A percentile compares a stretch with the other conserved stretches of the same genome.
Conservation (phyloP, 192 early-diverging fungal species). For the Pecoramyces ruminantium region DNA sequence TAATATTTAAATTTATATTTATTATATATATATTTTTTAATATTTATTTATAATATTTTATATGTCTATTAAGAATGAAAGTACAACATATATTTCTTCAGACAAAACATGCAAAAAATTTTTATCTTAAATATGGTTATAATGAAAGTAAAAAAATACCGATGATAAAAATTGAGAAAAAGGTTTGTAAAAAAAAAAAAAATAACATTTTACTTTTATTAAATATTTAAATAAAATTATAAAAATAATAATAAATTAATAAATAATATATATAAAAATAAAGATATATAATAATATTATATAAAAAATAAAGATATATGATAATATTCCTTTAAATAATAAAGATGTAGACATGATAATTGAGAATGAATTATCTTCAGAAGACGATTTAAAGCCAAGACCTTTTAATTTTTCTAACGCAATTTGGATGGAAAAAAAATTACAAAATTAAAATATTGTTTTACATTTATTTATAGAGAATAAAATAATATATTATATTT, state of each 20-base stretch:
- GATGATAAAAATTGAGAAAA: neutral
- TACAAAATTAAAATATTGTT: no score
- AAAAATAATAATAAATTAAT: no score
- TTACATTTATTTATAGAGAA: no score
- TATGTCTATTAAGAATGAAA: neutral
- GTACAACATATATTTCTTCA: neutral
- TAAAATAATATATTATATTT: no score
- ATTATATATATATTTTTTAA: no score
- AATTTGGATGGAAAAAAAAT: neutral
- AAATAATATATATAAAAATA: no score
- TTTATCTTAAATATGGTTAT: neutral
- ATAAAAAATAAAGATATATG: neutral
- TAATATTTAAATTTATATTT: no score
- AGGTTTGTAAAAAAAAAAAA: neutral
- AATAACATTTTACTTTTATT: no score
- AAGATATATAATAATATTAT: neutral
- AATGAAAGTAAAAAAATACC: neutral
- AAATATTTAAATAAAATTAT: no score
- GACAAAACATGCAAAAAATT: neutral
- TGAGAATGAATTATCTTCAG: neutral
- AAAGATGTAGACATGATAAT: neutral
- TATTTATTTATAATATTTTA: no score
- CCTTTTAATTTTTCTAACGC: neutral
- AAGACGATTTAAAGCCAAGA: neutral
- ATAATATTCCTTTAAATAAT: neutral